Base-by-base conservation (phyloP, 345 rosid species). In the Alliaria petiolata region DNA sequence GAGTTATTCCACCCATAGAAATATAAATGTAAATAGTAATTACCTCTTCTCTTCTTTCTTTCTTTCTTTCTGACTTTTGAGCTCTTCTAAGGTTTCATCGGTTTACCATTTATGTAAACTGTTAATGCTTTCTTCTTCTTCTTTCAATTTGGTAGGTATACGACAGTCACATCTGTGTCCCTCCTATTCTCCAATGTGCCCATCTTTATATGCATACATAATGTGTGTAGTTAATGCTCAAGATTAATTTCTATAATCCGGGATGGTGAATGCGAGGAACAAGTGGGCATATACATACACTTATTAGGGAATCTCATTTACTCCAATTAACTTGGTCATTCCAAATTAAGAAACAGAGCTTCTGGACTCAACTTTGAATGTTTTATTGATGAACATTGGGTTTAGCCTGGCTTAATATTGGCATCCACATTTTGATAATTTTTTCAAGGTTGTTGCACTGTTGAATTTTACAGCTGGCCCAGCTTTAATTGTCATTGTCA, bases 401-500 rank as follows among this genome's bases (percentile, higher is more conserved):
- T 40, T 60, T 39, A 55, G n/a, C 44, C 62, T 12, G 63, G 64
- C 31, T 39, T 38, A 40, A 25, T 11, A 40, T 60, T 25, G 63
- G 11, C 65, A 60, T 31, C 39, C 40, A 54, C 25, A 12, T 30
- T 54, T 54, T 22, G 25, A 33, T 54, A 36, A 16, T 31, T 22
- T 31, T 54, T 25, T 60, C 20, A 60, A 40, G 45, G 65, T 40
- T 40, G 65, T 60, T 59, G 34, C 25, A 57, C 30, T 36, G 31
- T 38, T 58, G 50, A 60, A 60, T 14, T 25, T 26, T 42, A 40
- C 65, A 60, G 65, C 65, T 60, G 65, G 20, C 8, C 65, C 20
- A 39, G 30, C 52, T 71, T 71, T 20, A 70, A 2, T 60, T 50
- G 67, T 61, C 61, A 30, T 26, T 51, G 52, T 40, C 68, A 70